Conservation (phyloP, 2,329 filamentous ascomycete genomes). For the Ophiostoma sp. region DNA sequence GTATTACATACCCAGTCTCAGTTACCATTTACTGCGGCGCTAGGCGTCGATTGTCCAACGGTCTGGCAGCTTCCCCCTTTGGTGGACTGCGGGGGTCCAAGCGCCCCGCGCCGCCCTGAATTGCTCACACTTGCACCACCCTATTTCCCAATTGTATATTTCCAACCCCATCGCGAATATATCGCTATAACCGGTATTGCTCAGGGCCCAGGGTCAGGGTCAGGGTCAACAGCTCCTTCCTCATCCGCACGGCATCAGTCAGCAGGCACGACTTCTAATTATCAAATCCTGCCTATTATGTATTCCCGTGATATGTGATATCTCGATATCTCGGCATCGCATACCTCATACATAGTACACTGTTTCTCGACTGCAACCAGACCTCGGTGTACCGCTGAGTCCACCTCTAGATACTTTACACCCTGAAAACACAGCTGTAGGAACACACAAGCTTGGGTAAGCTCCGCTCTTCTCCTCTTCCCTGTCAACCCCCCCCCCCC, state of each 20-base stretch:
- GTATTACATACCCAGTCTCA: too few species aligned
- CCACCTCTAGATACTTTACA: not conserved
- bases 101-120: constrained; percentile 18
- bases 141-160: not conserved
- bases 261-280: not conserved
- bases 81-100: constrained; percentile 20
- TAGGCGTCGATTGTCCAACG: constrained; percentile 3
- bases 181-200: constrained; percentile 22
- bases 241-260: not conserved
- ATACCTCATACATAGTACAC: too few species aligned
- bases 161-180: not conserved
- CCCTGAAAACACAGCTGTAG: not conserved
- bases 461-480: not conserved
- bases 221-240: not conserved
- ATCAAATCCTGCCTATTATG: not conserved
- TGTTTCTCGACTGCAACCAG: not conserved
- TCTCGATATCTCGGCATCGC: not conserved
- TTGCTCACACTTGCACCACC: not conserved
- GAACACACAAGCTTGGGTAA: not conserved
- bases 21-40: too few species aligned
- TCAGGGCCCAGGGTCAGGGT: not conserved
- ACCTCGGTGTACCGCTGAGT: not conserved
- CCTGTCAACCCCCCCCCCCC: not conserved
- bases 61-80: constrained; percentile 1
- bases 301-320: not conserved